phyloP scores from a whole-genome alignment of 2,329 filamentous ascomycete genomes.

The Penicillium sp. region DNA sequence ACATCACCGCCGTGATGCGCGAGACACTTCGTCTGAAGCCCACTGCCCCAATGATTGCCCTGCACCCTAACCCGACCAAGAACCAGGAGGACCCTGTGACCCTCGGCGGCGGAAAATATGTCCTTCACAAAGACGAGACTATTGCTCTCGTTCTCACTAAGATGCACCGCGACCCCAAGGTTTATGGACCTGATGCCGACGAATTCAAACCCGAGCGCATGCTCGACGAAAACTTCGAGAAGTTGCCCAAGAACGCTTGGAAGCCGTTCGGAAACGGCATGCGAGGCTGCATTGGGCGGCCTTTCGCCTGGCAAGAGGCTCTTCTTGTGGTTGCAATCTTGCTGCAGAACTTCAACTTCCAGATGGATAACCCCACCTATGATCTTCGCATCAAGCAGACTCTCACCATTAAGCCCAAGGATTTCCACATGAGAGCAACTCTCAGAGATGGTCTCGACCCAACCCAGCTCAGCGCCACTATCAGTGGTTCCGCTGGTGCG shows the following conservation, averaged over 20 bases:
- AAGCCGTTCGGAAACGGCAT: constrained; percentile 75
- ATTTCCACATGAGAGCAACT: constrained; percentile 62
- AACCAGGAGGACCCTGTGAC: constrained; percentile 45
- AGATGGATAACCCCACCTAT: constrained; percentile 58
- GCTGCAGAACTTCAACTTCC: constrained; percentile 71
- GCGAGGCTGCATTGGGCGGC: constrained; percentile 70
- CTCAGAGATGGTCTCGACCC: constrained; percentile 54
- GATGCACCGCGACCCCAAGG: constrained; percentile 62
- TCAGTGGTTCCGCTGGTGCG: constrained; percentile 26
- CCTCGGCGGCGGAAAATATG: constrained; percentile 63
- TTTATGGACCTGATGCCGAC: constrained; percentile 66
- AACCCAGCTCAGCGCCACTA: constrained; percentile 41
- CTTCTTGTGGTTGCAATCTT: constrained; percentile 63
- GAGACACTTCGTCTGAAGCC: constrained; percentile 65
- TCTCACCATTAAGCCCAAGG: constrained; percentile 49
- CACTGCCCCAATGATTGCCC: constrained; percentile 57
- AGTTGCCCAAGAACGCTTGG: constrained; percentile 64
- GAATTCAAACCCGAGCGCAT: constrained; percentile 72
- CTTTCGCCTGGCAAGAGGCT: constrained; percentile 75
- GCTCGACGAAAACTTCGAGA: constrained; percentile 68
- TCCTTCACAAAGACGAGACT: constrained; percentile 54
- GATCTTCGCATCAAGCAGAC: constrained; percentile 41
- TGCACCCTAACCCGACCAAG: constrained; percentile 51
- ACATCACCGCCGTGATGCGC: constrained; percentile 64
- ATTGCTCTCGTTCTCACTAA: constrained; percentile 54